Conservation (phyloP, 306 rosid genomes). For the Vigna unguiculata region DNA sequence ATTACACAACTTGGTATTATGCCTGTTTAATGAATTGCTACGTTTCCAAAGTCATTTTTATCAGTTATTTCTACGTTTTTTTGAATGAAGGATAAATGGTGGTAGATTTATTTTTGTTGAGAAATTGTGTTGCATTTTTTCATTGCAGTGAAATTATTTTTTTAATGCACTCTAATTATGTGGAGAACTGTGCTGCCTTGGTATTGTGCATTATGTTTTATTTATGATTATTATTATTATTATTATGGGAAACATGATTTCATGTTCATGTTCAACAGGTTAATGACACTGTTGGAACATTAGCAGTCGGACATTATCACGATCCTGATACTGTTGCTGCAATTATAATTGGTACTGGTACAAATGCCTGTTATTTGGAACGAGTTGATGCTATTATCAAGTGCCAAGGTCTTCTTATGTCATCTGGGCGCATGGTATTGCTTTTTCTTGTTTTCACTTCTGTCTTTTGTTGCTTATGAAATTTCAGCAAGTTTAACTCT, state of each 20-base stretch:
- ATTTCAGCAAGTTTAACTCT: not conserved
- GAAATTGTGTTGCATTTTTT: not conserved
- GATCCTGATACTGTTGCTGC: constrained; percentile 93
- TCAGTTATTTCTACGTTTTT: not conserved
- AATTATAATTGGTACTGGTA: constrained; percentile 88
- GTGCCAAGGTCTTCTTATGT: constrained; percentile 80
- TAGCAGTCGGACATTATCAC: constrained; percentile 88
- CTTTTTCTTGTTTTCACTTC: constrained; percentile 6
- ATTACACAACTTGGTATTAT: constrained; percentile 4
- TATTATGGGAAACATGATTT: constrained; percentile 6
- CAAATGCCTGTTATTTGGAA: constrained; percentile 94
- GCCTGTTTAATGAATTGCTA: not conserved
- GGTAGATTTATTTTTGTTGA: not conserved
- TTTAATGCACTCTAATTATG: not conserved
- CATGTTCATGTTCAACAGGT: constrained; percentile 58
- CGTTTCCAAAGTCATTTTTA: not conserved
- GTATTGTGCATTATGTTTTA: constrained; percentile 27
- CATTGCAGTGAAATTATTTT: not conserved
- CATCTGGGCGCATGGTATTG: constrained; percentile 84
- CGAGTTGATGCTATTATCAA: constrained; percentile 90
- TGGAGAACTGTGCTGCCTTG: not conserved
- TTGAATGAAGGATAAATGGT: not conserved
- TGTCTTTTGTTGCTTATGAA: constrained; percentile 1
- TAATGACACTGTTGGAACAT: constrained; percentile 91
- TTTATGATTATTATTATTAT: not conserved